Base-by-base conservation (phyloP, 164 flowering plant genomes). In the Santalum album region DNA sequence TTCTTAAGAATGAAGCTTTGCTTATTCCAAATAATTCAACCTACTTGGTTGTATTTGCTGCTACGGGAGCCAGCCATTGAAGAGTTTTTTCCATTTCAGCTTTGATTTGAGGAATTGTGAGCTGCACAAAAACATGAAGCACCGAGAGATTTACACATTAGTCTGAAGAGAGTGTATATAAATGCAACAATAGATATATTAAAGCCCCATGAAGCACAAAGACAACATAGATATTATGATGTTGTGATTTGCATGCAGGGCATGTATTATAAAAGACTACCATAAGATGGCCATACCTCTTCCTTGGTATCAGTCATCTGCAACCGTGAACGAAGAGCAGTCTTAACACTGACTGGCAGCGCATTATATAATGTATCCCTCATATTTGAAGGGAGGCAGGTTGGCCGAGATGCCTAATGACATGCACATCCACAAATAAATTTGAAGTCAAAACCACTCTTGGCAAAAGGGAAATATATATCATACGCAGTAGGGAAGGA, bases 11-110 rank as follows among this genome's bases (percentile, higher is more conserved):
- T 15, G 14, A 38, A 11, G 14, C 14, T 9, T 19, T 1, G 20
- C n/a, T 18, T 39, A 12, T 0, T 20, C 11, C 21, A 16, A 46
- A 49, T 36, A n/a, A n/a, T 36, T 56, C 48, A 23, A 56, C 76
- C 15, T 78, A 83, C 95, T 74, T 86, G 56, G 74, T 80, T 1
- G 95, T 86, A 56, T 75, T 83, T 54, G 83, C 38, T 44, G 90
- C 95, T 17, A 86, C 22, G 12, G 88, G 90, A 56, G 78, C 84
- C 21, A 86, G 86, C 90, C 95, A 86, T 24, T 75, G 74, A 9
- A 86, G 79, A 42, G 78, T 72, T 63, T 77, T 86, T 50, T 84
- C 90, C 83, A 84, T 82, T 67, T 86, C 85, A 24, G 78, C 80
- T 72, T 84, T 86, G 34, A 86, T 72, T 58, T 72, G 67, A 52